Evolutionary conservation across 2,329 filamentous ascomycete genomes (phyloP), one percentile per base, ranked within the genome.

Genomic region (Ophiostoma tasmaniense): DNA sequence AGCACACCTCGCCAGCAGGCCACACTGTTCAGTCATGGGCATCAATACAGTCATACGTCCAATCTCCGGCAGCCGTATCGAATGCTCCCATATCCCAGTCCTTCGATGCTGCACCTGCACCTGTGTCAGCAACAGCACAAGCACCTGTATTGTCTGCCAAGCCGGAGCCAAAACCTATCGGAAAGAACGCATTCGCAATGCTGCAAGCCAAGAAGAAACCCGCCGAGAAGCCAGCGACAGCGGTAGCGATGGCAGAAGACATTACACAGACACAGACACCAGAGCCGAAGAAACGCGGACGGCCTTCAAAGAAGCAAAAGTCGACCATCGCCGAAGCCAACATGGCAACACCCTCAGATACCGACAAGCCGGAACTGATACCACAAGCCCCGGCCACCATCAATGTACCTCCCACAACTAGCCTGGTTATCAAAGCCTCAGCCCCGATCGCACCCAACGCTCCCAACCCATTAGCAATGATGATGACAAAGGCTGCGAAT

Each of bases 391-490:
- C 59, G 28, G 28, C 59, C 14, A 3, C 11, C 22, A 25, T 55
- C 50, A 1, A 22, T n/a, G 20, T n/a, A 8, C 17, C 59, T 62
- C 25, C 59, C 7, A 14, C 30, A 8, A 61, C 59, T 17, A 35
- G 59, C 59, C 59, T 33, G 17, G n/a, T 62, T 8, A 10, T 39
- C 14, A 64, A 42, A 35, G 33, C 33, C 22, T 35, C 33, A 0
- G 62, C 62, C 33, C 11, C 62, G 14, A 35, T 35, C 2, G 62
- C n/a, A 17, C 62, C 62, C 4, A 64, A 37, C 14, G 62, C 87
- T 0, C 87, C 87, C 0, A 84, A 82, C 65, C 79, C 71, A 5
- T 73, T 73, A 42, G 66, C 66, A 20, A 25, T 20, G n/a, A 8
- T 50, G 30, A 30, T 62, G 17, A 62, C 28, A 6, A 52, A 50